Percentiles rank a stretch among this genome's conserved stretches.
Conservation (phyloP, 2,329 filamentous ascomycete species). For the Ceratocystis ficicola region DNA sequence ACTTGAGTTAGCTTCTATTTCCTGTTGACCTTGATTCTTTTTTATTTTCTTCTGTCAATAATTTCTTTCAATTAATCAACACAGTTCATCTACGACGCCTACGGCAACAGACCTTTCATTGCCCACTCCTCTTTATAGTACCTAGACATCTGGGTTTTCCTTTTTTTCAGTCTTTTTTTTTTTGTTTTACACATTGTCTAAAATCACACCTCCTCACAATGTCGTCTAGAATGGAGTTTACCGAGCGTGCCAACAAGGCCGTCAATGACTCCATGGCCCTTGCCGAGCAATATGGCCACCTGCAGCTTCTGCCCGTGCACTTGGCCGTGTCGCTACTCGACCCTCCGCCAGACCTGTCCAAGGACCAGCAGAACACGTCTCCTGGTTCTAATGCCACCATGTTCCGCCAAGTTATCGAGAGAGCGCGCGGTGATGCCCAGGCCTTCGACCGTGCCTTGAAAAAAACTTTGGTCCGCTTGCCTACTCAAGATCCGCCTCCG, state of each 20-base stretch:
- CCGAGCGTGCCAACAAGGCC: slow-evolving; percentile 81
- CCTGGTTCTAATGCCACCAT: slow-evolving; percentile 56
- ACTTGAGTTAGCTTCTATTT: not conserved
- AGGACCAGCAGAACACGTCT: slow-evolving; percentile 68
- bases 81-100: too few species aligned
- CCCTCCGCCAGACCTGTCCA: slow-evolving; percentile 61
- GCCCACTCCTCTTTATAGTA: not conserved
- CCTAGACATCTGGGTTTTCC: slow-evolving; percentile 6
- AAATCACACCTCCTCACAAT: slow-evolving; percentile 35
- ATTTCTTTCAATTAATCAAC: not conserved
- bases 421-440: slow-evolving; percentile 85
- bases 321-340: slow-evolving; percentile 73
- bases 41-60: slow-evolving; percentile 2
- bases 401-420: slow-evolving; percentile 87
- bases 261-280: slow-evolving; percentile 78
- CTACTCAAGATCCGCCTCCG: slow-evolving; percentile 88
- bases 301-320: slow-evolving; percentile 81
- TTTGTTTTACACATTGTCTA: slow-evolving; percentile 8
- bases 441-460: slow-evolving; percentile 79
- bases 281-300: slow-evolving; percentile 80
- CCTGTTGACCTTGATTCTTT: not conserved
- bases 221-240: slow-evolving; percentile 78
- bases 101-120: too few species aligned
- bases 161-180: not conserved
- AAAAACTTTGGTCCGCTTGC: slow-evolving; percentile 78